These are phyloP conservation scores for Daldinia decipiens DNA, from an alignment of 495 filamentous ascomycete genomes.

Conservation along the genomic window DNA sequence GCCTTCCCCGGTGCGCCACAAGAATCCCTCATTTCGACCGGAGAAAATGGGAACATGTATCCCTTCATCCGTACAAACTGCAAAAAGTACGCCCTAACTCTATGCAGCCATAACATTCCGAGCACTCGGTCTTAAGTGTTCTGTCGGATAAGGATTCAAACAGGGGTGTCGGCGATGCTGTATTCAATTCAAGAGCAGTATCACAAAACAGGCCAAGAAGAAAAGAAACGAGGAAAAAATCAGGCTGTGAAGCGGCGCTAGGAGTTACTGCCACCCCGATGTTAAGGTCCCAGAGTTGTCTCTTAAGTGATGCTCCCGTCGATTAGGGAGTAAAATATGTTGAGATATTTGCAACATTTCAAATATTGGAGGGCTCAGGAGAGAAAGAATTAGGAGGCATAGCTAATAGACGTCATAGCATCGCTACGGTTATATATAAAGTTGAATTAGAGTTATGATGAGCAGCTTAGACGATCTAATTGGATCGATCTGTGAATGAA, in stretches of 20 bases:
- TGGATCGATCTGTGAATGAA: constrained; percentile 28
- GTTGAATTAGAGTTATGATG: constrained; percentile 36
- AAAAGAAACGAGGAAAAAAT: not conserved
- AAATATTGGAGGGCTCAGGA: too few species aligned
- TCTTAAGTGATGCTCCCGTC: not conserved
- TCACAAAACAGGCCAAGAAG: not conserved
- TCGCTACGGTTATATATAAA: not conserved
- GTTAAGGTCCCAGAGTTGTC: not conserved
- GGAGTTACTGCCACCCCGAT: not conserved
- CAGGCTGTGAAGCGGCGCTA: not conserved
- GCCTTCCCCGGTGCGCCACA: not conserved
- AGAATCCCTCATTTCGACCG: not conserved
- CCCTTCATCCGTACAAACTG: not conserved
- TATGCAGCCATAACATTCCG: not conserved
- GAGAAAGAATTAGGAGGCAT: not conserved
- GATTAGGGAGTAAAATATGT: not conserved
- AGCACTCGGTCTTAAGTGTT: not conserved
- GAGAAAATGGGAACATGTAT: not conserved
- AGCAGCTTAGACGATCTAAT: constrained; percentile 11
- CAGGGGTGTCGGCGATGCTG: not conserved
- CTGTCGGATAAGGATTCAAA: constrained; percentile 6
- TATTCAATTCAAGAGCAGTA: constrained; percentile 2
- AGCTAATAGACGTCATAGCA: constrained; percentile 2
- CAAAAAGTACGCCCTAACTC: constrained; percentile 4
- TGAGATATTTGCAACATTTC: not conserved